Evolutionary conservation across 495 filamentous ascomycete genomes (phyloP), one percentile per base, ranked within the genome.

Genomic region (Jackrogersella minutella): DNA sequence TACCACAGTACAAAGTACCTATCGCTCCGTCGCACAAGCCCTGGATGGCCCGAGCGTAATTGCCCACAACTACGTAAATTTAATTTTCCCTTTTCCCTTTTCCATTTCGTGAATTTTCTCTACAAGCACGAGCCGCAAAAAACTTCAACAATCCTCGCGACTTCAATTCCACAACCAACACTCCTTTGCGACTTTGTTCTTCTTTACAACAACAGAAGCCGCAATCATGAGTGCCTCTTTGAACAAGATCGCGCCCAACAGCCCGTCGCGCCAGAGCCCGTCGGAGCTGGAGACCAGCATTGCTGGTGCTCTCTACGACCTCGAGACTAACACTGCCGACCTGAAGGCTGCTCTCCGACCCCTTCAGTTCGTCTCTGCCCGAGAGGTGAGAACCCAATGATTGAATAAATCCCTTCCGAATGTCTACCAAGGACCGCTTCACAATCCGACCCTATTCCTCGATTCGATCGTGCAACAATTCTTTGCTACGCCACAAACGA

Each of bases 241-340:
- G 80, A 94, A 94, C 89, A 98, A 98, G 92, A 98, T 99, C 80
- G 93, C 94, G 78, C 80, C 88, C 72, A 98, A 93, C 87, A 96
- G 92, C 86, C 90, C 93, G 43, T 97, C 93, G 78, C 88, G 93
- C 84, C 85, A 89, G 79, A 92, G 87, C 80, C 95, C 95, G 67
- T 95, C 92, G 63, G 95, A 99, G 87, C 86, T 97, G 70, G 95
- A 99, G 91, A 88, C 84, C 76, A 90, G 79, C 83, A 95, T 99
- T 78, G 93, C 95, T 77, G 88, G 87, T 81, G 95, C 94, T 82
- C 90, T 99, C 66, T 96, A 90, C 84, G 95, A 99, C 72, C 89
- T 99, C 78, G 95, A 99, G 91, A 91, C 87, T 84, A 97, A 96
- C 87, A 96, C 93, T 76, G 81, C 91, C 77, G 95, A 99, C 82